phyloP scores from a whole-genome alignment of 192 early-diverging fungal genomes.

The Gaertneriomyces sp. region DNA sequence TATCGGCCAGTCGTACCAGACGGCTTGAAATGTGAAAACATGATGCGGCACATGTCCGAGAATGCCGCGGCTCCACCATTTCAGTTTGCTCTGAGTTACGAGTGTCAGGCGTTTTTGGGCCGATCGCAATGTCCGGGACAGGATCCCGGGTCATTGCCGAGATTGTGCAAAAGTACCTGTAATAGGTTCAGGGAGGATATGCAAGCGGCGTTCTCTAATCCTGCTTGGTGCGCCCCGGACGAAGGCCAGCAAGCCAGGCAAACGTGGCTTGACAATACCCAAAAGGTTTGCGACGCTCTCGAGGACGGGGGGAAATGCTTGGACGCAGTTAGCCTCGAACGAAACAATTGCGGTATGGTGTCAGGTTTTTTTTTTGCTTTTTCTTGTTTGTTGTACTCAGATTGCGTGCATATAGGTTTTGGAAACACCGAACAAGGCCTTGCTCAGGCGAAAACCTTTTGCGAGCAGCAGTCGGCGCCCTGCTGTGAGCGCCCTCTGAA shows the following conservation, averaged over 20 bases:
- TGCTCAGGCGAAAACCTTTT: not conserved
- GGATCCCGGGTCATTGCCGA: not conserved
- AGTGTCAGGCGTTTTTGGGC: not conserved
- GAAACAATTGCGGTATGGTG: constrained; percentile 14
- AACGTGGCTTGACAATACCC: not conserved
- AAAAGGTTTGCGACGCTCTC: not conserved
- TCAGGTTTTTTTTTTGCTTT: not conserved
- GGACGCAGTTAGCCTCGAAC: not conserved
- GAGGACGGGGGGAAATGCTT: constrained; percentile 7
- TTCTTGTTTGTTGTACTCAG: not conserved
- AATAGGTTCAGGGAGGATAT: constrained; percentile 10
- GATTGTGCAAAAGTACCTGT: constrained; percentile 18
- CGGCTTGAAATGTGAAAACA: not conserved
- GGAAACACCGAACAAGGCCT: not conserved
- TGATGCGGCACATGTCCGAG: not conserved
- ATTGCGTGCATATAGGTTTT: not conserved
- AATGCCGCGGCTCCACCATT: not conserved
- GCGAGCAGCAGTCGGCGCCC: not conserved
- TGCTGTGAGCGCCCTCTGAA: constrained; percentile 5
- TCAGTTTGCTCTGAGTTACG: constrained; percentile 8
- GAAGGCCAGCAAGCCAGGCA: not conserved
- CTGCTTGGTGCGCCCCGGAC: not conserved
- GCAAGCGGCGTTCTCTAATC: not conserved
- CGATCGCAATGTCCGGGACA: not conserved
- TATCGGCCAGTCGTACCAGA: not conserved